phyloP scores from a whole-genome alignment of 2,329 filamentous ascomycete species.

The Triangularia setosa region DNA sequence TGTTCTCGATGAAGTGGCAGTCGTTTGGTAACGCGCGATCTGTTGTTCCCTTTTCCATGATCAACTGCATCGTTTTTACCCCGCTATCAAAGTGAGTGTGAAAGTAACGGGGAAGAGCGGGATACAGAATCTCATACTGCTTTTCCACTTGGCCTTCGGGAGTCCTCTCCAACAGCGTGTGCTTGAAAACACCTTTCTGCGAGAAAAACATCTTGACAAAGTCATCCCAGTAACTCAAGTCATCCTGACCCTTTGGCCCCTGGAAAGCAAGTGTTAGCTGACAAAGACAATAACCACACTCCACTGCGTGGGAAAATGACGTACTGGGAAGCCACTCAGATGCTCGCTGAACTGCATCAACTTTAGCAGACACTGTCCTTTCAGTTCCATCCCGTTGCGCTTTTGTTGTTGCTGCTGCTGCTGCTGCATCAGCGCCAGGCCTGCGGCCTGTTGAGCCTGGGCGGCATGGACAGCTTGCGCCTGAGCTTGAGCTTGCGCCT shows the following conservation, averaged over 20 bases:
- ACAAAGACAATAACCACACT: neutral
- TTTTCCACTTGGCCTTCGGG: slow-evolving; percentile 60
- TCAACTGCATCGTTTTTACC: slow-evolving; percentile 79
- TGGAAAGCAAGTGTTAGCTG: slow-evolving; percentile 31
- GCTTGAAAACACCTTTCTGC: slow-evolving; percentile 68
- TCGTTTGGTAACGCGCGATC: slow-evolving; percentile 58
- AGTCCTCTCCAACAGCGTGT: slow-evolving; percentile 58
- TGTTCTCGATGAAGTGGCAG: slow-evolving; percentile 70
- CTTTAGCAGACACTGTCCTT: slow-evolving; percentile 55
- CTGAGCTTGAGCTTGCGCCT: slow-evolving; percentile 37
- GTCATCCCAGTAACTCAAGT: slow-evolving; percentile 70
- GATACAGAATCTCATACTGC: slow-evolving; percentile 79
- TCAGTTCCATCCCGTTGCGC: slow-evolving; percentile 34
- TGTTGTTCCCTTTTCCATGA: slow-evolving; percentile 63
- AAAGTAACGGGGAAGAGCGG: slow-evolving; percentile 84
- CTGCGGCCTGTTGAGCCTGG: slow-evolving; percentile 19
- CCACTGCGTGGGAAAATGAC: slow-evolving; percentile 23
- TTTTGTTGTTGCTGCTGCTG: slow-evolving; percentile 35
- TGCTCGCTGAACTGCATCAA: slow-evolving; percentile 61
- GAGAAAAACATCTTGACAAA: slow-evolving; percentile 85
- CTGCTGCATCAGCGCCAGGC: slow-evolving; percentile 42
- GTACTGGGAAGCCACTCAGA: slow-evolving; percentile 54
- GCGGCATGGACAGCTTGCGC: slow-evolving; percentile 17
- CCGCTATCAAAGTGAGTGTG: slow-evolving; percentile 84
- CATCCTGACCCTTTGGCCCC: slow-evolving; percentile 59